Percentiles rank a stretch among this genome's conserved stretches.
phyloP scores from a whole-genome alignment of 1,284 basidiomycete species.

The Ustilago tritici region DNA sequence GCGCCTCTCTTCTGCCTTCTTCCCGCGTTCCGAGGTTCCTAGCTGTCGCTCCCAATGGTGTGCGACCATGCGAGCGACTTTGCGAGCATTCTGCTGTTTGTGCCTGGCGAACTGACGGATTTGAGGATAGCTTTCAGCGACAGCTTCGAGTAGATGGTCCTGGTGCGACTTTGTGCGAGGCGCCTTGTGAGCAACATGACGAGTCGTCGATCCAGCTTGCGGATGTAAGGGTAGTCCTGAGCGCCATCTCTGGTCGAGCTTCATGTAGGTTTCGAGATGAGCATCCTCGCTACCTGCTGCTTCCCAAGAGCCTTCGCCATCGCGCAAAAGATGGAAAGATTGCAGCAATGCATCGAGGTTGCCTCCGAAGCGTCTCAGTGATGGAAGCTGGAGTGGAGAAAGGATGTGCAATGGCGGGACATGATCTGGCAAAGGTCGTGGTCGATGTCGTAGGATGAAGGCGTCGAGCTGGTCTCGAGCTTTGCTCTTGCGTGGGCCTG shows the following conservation, averaged over 20 bases:
- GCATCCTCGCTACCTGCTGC: slow-evolving; percentile 25
- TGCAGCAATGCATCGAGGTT: slow-evolving; percentile 27
- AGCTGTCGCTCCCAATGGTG: slow-evolving; percentile 82
- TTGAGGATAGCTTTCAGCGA: slow-evolving; percentile 34
- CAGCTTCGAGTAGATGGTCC: slow-evolving; percentile 54
- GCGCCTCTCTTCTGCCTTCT: slow-evolving; percentile 78
- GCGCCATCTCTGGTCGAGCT: slow-evolving; percentile 46
- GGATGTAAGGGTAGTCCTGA: slow-evolving; percentile 47
- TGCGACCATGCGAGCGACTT: slow-evolving; percentile 79
- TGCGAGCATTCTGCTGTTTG: slow-evolving; percentile 68
- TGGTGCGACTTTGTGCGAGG: slow-evolving; percentile 49
- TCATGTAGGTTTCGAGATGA: slow-evolving; percentile 37
- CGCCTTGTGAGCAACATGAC: slow-evolving; percentile 35
- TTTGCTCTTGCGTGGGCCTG: slow-evolving; percentile 38
- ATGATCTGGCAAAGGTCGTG: slow-evolving; percentile 35
- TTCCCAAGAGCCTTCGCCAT: slow-evolving; percentile 29
- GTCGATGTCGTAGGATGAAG: slow-evolving; percentile 35
- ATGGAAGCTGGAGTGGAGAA: slow-evolving; percentile 47
- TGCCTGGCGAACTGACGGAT: slow-evolving; percentile 66
- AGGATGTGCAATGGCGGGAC: slow-evolving; percentile 45
- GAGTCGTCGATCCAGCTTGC: slow-evolving; percentile 20
- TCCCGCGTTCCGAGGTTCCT: slow-evolving; percentile 76
- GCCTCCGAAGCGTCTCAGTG: slow-evolving; percentile 31
- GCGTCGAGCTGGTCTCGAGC: slow-evolving; percentile 39
- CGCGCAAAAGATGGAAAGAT: slow-evolving; percentile 48